These are phyloP conservation scores for Candida cerambycidarum DNA, from an alignment of 805 yeast genomes.

Conservation along the genomic window DNA sequence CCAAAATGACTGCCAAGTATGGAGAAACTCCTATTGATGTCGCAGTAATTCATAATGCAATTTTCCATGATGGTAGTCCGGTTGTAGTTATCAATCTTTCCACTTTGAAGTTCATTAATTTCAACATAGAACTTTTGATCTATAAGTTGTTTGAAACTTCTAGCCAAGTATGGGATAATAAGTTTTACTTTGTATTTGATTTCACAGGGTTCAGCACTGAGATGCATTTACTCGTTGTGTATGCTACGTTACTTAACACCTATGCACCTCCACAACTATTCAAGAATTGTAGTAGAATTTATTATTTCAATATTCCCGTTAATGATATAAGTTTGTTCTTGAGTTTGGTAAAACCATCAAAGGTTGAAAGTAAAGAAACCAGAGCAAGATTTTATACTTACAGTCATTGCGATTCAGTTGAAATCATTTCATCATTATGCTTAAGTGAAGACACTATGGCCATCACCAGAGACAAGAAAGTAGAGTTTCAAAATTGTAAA, in stretches of 20 bases:
- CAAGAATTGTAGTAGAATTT: slow-evolving; percentile 52
- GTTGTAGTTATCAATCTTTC: slow-evolving; percentile 54
- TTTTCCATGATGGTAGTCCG: slow-evolving; percentile 73
- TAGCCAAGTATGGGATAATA: slow-evolving; percentile 69
- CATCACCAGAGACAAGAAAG: slow-evolving; percentile 37
- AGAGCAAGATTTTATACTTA: slow-evolving; percentile 28
- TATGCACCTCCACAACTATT: slow-evolving; percentile 54
- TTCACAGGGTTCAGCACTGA: slow-evolving; percentile 57
- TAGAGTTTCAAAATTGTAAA: slow-evolving; percentile 36
- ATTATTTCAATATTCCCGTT: slow-evolving; percentile 50
- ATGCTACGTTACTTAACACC: slow-evolving; percentile 37
- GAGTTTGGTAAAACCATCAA: slow-evolving; percentile 21
- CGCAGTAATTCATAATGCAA: slow-evolving; percentile 58
- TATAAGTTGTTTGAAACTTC: slow-evolving; percentile 64
- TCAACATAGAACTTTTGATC: slow-evolving; percentile 49
- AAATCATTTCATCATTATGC: slow-evolving; percentile 34
- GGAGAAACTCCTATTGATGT: slow-evolving; percentile 43
- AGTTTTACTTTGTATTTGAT: slow-evolving; percentile 63
- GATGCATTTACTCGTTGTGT: slow-evolving; percentile 18
- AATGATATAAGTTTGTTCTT: slow-evolving; percentile 21
- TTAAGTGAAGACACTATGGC: slow-evolving; percentile 34
- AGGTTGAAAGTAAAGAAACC: slow-evolving; percentile 15
- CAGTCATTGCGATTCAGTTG: slow-evolving; percentile 34
- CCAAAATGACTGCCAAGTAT: slow-evolving; percentile 58
- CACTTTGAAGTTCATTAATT: slow-evolving; percentile 30